phyloP scores from a whole-genome alignment of 768 basidiomycete genomes.

The Auriscalpium orientale region DNA sequence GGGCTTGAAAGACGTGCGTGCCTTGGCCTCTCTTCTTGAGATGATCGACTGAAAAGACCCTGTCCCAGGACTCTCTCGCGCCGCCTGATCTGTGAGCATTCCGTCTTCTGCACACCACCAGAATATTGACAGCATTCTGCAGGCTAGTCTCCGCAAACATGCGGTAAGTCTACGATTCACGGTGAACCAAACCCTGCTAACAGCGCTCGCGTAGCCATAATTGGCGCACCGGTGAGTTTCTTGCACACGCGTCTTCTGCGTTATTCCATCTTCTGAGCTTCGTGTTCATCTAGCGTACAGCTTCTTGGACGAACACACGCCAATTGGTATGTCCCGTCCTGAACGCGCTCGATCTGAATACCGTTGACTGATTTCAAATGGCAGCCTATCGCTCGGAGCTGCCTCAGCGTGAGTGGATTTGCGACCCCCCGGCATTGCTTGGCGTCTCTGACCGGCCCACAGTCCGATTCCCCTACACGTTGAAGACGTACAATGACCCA shows the following conservation, averaged over 20 bases:
- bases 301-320: not conserved
- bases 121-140: not conserved
- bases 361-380: not conserved
- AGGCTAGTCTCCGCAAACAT: conserved; percentile 34
- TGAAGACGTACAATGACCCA: conserved; percentile 57
- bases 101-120: not conserved
- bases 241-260: not conserved
- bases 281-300: conserved; percentile 1
- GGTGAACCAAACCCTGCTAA: not conserved
- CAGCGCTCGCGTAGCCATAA: conserved; percentile 2
- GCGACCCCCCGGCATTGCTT: not conserved
- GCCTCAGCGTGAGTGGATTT: conserved; percentile 11
- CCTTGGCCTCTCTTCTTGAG: not conserved
- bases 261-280: not conserved
- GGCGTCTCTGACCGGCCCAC: not conserved
- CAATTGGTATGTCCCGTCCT: conserved; percentile 6
- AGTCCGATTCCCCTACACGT: conserved; percentile 57
- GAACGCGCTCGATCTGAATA: too few species aligned
- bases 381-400: conserved; percentile 10
- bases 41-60: not conserved
- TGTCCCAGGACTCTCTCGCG: conserved; percentile 26
- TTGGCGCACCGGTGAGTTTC: conserved; percentile 5
- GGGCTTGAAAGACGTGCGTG: conserved; percentile 25
- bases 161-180: conserved; percentile 18
- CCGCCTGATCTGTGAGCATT: conserved; percentile 30